Conservation (phyloP, 1,284 basidiomycete species). For the Lentinula novae-zelandiae region DNA sequence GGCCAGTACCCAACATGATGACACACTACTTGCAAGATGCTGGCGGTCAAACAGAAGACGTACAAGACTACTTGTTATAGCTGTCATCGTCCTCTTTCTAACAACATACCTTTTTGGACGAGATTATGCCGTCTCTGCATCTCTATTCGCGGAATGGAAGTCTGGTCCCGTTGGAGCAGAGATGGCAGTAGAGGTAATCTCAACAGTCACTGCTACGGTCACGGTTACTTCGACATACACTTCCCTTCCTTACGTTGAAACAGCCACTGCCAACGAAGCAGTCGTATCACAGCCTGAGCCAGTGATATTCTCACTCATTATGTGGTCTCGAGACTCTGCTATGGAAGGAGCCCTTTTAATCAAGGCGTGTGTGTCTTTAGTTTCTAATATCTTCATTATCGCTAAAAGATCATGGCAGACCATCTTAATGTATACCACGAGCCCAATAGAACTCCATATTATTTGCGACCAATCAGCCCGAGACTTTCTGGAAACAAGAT, state of each 20-base stretch:
- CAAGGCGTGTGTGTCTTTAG: conserved; percentile 30
- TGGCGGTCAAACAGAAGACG: not conserved
- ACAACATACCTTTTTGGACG: not conserved
- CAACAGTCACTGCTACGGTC: not conserved
- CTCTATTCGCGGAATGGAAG: not conserved
- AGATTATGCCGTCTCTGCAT: not conserved
- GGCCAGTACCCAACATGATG: not conserved
- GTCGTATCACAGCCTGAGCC: conserved; percentile 20
- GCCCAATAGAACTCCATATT: conserved; percentile 43
- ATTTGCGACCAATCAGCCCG: conserved; percentile 41
- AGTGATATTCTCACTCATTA: conserved; percentile 40
- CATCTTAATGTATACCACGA: conserved; percentile 40
- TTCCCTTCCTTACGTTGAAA: not conserved
- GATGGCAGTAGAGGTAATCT: not conserved
- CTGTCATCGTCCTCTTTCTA: not conserved
- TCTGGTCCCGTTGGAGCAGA: not conserved
- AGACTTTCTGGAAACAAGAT: conserved; percentile 30
- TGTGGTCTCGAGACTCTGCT: conserved; percentile 41
- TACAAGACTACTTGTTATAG: not conserved
- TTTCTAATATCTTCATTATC: not conserved
- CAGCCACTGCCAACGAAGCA: not conserved
- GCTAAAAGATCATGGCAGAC: conserved; percentile 28
- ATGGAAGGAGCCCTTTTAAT: conserved; percentile 41
- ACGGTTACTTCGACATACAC: not conserved
- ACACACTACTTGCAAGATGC: not conserved